These are phyloP conservation scores for Cutaneotrichosporon spelunceum DNA, from an alignment of 1,284 basidiomycete genomes.

Conservation along the genomic window DNA sequence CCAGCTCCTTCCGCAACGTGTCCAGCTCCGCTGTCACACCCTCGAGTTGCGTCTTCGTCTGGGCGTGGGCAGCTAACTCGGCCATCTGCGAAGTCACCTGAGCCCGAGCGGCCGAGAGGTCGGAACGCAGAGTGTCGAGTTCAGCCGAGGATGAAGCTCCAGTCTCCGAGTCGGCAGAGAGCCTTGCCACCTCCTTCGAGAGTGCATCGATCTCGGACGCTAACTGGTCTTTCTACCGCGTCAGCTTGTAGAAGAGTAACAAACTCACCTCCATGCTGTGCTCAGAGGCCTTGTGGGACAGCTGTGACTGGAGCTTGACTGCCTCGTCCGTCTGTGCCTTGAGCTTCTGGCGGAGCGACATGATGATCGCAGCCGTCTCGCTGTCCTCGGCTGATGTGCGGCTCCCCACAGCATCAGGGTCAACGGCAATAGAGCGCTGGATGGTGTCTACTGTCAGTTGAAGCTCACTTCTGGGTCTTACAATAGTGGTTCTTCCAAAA, in stretches of 20 bases:
- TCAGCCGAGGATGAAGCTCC: conserved; percentile 25
- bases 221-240: conserved; percentile 50
- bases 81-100: conserved; percentile 26
- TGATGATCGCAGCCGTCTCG: conserved; percentile 73
- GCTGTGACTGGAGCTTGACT: conserved; percentile 46
- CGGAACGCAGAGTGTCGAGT: conserved; percentile 31
- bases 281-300: conserved; percentile 37
- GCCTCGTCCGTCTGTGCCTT: conserved; percentile 70
- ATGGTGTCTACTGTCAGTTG: conserved; percentile 52
- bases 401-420: conserved; percentile 53
- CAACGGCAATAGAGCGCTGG: conserved; percentile 56
- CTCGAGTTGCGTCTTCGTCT: conserved; percentile 34
- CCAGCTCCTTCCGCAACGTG: conserved; percentile 18
- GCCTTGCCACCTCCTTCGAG: conserved; percentile 41
- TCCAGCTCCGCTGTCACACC: conserved; percentile 34
- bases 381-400: conserved; percentile 61
- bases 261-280: conserved; percentile 53
- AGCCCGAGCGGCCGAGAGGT: conserved; percentile 31
- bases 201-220: conserved; percentile 50
- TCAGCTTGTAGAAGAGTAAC: conserved; percentile 7
- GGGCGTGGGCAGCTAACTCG: conserved; percentile 26
- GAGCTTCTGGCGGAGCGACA: conserved; percentile 74
- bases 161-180: conserved; percentile 31
- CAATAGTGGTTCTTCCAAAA: conserved; percentile 98
- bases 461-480: conserved; percentile 52